A percentile compares a stretch with the other conserved stretches of the same genome.
phyloP scores from a whole-genome alignment of 306 rosid species.

The Ceratonia siliqua region DNA sequence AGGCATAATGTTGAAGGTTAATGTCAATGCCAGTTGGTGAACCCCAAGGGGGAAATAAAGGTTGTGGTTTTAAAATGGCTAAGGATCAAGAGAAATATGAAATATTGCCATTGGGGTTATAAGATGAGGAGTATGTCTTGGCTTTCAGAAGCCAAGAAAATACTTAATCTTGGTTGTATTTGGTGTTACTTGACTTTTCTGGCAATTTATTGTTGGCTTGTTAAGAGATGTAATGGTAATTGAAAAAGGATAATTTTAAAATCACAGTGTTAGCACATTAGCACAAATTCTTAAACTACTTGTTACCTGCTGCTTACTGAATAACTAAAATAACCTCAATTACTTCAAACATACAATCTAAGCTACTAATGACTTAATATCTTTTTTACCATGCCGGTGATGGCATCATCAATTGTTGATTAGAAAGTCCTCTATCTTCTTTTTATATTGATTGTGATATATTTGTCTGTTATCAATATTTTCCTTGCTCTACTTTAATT shows the following conservation, averaged over 20 bases:
- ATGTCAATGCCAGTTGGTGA: conserved; percentile 1
- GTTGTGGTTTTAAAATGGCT: neutral
- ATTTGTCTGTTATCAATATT: conserved; percentile 1
- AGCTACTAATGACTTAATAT: conserved; percentile 18
- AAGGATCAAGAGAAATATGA: neutral
- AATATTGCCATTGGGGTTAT: conserved; percentile 9
- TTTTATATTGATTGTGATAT: conserved; percentile 16
- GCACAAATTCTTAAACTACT: conserved; percentile 7
- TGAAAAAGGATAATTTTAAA: neutral
- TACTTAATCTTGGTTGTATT: conserved; percentile 3
- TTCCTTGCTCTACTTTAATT: conserved; percentile 16
- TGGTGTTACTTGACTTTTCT: neutral
- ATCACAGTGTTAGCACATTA: neutral
- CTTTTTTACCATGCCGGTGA: neutral
- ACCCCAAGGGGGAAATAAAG: conserved; percentile 2
- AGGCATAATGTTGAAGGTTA: conserved; percentile 15
- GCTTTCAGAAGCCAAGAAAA: conserved; percentile 8
- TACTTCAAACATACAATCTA: conserved; percentile 18
- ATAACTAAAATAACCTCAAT: conserved; percentile 14
- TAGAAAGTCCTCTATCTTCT: neutral
- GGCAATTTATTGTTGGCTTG: neutral
- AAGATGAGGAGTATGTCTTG: neutral
- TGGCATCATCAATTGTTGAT: conserved; percentile 13
- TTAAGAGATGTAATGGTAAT: conserved; percentile 3
- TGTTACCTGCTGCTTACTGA: conserved; percentile 20